A percentile compares a stretch with the other conserved stretches of the same genome.
These are phyloP conservation scores for Laguncularia racemosa DNA, from an alignment of 345 rosid genomes.

Conservation along the genomic window DNA sequence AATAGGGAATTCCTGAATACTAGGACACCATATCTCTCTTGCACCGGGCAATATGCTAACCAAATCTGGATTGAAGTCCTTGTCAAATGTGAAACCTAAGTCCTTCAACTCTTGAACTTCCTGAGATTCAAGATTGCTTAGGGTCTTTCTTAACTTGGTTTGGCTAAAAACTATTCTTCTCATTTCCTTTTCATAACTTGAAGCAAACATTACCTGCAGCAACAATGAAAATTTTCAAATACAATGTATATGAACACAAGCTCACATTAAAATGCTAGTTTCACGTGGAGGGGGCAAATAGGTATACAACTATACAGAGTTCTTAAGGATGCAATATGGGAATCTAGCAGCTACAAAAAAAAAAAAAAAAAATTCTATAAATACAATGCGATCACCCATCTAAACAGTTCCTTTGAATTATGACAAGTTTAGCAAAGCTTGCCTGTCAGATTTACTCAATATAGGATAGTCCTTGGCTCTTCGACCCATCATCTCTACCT, in stretches of 20 bases:
- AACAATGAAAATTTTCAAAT: too few relatives aligned
- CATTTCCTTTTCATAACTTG: conserved; percentile 10
- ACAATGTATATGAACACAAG: too few relatives aligned
- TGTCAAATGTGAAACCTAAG: conserved; percentile 35
- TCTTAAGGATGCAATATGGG: background rate
- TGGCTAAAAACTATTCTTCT: conserved; percentile 8
- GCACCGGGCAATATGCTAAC: conserved; percentile 27
- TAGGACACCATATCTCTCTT: conserved; percentile 12
- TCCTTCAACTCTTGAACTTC: conserved; percentile 43
- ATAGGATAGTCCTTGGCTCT: conserved; percentile 5
- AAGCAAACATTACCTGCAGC: background rate
- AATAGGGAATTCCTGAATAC: too few relatives aligned
- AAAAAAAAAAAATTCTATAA: background rate
- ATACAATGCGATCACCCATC: background rate
- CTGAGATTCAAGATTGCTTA: conserved; percentile 37
- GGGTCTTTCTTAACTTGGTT: conserved; percentile 25
- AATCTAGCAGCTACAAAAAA: too few relatives aligned
- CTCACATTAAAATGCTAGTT: too few relatives aligned
- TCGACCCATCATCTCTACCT: conserved; percentile 1
- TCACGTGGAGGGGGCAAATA: too few relatives aligned
- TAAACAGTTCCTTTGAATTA: conserved; percentile 6
- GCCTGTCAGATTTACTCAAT: conserved; percentile 10
- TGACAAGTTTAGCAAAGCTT: conserved; percentile 14
- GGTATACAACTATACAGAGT: too few relatives aligned
- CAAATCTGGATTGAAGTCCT: conserved; percentile 21